Conservation (phyloP, 345 rosid species). For the Salix udensis region DNA sequence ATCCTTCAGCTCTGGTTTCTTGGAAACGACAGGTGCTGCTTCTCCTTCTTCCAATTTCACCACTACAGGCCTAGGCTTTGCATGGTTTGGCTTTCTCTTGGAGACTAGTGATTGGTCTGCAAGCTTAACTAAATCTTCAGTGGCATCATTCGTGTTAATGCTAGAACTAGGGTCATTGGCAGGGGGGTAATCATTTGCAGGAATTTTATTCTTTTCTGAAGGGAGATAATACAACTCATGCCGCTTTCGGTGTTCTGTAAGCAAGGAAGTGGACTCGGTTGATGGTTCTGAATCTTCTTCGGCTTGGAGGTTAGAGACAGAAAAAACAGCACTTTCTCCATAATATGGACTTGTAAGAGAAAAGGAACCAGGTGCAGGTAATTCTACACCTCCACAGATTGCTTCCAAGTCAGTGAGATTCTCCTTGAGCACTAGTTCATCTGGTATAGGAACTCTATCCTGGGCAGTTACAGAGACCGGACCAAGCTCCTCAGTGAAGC, state of each 20-base stretch:
- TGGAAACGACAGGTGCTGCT: slow-evolving; percentile 25
- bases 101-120: slow-evolving; percentile 49
- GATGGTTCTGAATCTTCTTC: slow-evolving; percentile 57
- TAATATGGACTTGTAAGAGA: slow-evolving; percentile 31
- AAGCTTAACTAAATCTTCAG: slow-evolving; percentile 47
- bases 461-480: slow-evolving; percentile 70
- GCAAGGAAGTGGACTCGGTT: slow-evolving; percentile 64
- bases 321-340: slow-evolving; percentile 40
- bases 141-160: slow-evolving; percentile 31
- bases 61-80: slow-evolving; percentile 87
- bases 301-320: slow-evolving; percentile 33
- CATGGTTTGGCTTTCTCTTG: slow-evolving; percentile 50
- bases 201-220: slow-evolving; percentile 46
- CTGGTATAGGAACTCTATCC: slow-evolving; percentile 57
- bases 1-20: slow-evolving; percentile 36
- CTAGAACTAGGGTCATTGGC: slow-evolving; percentile 55
- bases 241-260: slow-evolving; percentile 83
- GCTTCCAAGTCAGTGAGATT: slow-evolving; percentile 63
- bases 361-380: slow-evolving; percentile 42
- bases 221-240: slow-evolving; percentile 82
- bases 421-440: slow-evolving; percentile 63
- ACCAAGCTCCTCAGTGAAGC: slow-evolving; percentile 70
- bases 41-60: slow-evolving; percentile 82
- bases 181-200: slow-evolving; percentile 63
- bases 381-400: slow-evolving; percentile 45